Evolutionary conservation across 805 yeast species (phyloP), one percentile per base, ranked within the genome.

Genomic region (Torulaspora quercuum): DNA sequence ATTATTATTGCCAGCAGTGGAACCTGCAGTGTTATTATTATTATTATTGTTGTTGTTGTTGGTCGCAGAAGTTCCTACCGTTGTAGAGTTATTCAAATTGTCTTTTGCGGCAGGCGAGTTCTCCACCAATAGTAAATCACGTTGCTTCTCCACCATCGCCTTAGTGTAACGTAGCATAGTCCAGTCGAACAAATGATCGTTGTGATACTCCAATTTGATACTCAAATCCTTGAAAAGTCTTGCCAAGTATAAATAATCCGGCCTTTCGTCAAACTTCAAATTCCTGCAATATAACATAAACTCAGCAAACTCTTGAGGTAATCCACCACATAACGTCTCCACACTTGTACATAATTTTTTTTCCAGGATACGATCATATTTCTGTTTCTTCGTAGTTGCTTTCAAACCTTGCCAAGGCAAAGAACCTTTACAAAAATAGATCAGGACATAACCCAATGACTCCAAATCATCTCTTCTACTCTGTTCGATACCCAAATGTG

Each of bases 341-440:
- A 89, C 76, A 16, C 95, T 82, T 6, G 95, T 86, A 33, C 94
- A 78, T 78, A 89, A 78, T 64, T 90, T 90, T 70, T 85, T 86
- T 61, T 90, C 97, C 80, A 90, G 80, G 53, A 90, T 92, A 45
- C 96, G 76, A 67, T 90, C 97, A 65, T 90, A 90, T 66, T 92
- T 90, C 64, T 90, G 97, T 68, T 95, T 85, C 68, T 90, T 90
- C 10, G 96, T 87, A 16, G 90, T 92, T 25, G 97, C 98, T 65
- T 88, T 88, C 55, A 90, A 75, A 3, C 98, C 98, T 67, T 90
- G 98, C 98, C 98, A 90, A 37, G 98, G 98, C 54, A 90, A 76
- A 11, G 95, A 83, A 28, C 98, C 97, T 41, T 95, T 78, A 64
- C 95, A 83, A 61, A 90, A 92, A 66, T 90, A 90, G 52, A 90